Percentiles rank a stretch among this genome's conserved stretches.
phyloP scores from a whole-genome alignment of 2,329 filamentous ascomycete species.

The Fusarium sp. region DNA sequence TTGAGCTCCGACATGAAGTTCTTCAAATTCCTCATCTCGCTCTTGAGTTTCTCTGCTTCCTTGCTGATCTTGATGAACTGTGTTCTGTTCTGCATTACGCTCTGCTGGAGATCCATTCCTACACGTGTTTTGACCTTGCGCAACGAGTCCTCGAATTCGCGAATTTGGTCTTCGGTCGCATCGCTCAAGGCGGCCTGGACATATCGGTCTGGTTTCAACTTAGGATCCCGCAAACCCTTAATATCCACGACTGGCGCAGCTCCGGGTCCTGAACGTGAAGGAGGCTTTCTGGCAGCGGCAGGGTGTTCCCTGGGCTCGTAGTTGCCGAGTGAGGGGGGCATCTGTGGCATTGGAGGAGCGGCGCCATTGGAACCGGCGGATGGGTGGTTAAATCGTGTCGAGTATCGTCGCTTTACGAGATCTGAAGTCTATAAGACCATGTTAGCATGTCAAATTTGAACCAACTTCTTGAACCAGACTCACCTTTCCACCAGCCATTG shows the following conservation, averaged over 20 bases:
- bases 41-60: conserved; percentile 97
- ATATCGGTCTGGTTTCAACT: conserved; percentile 84
- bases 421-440: conserved; percentile 73
- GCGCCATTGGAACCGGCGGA: conserved; percentile 78
- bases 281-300: conserved; percentile 62
- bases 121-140: conserved; percentile 84
- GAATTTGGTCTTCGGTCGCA: conserved; percentile 89
- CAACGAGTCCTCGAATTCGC: conserved; percentile 82
- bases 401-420: conserved; percentile 94
- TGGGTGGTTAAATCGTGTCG: conserved; percentile 87
- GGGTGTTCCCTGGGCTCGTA: conserved; percentile 66
- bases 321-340: conserved; percentile 72
- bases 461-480: conserved; percentile 29
- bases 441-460: conserved; percentile 36
- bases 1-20: conserved; percentile 95
- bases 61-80: conserved; percentile 99
- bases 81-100: conserved; percentile 95
- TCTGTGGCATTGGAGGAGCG: conserved; percentile 79
- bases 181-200: conserved; percentile 82
- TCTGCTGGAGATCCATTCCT: conserved; percentile 89
- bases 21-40: conserved; percentile 91
- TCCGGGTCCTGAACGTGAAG: conserved; percentile 62
- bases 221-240: conserved; percentile 84
- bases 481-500: conserved; percentile 71
- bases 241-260: conserved; percentile 80